A percentile compares a stretch with the other conserved stretches of the same genome.
These are phyloP conservation scores for Remersonia thermophila DNA, from an alignment of 2,329 filamentous ascomycete species.

Conservation along the genomic window DNA sequence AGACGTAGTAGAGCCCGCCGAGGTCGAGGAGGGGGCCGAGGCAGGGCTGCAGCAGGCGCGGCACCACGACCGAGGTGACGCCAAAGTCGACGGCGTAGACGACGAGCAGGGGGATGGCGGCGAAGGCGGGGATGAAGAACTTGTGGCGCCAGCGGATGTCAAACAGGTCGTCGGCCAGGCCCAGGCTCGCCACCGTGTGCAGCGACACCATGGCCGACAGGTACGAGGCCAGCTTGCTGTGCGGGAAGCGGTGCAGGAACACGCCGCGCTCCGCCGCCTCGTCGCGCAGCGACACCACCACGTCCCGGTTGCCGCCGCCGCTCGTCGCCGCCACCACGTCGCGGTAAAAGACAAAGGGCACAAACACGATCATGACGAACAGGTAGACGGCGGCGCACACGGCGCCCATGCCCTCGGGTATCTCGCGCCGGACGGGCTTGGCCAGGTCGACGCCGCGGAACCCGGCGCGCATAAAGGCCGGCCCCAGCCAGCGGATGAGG, in stretches of 20 bases:
- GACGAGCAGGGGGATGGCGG: slow-evolving; percentile 82
- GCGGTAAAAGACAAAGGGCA: slow-evolving; percentile 96
- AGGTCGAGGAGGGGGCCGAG: slow-evolving; percentile 78
- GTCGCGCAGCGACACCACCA: slow-evolving; percentile 64
- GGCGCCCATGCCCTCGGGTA: slow-evolving; percentile 93
- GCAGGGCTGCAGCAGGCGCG: slow-evolving; percentile 71
- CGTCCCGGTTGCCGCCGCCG: slow-evolving; percentile 82
- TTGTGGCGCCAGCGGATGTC: slow-evolving; percentile 99
- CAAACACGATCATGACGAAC: slow-evolving; percentile 77
- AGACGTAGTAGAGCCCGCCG: slow-evolving; percentile 75
- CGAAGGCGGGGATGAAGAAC: slow-evolving; percentile 91
- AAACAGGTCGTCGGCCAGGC: slow-evolving; percentile 90
- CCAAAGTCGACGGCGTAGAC: slow-evolving; percentile 99
- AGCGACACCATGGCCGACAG: slow-evolving; percentile 88
- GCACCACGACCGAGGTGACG: slow-evolving; percentile 89
- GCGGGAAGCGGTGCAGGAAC: slow-evolving; percentile 81
- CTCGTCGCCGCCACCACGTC: slow-evolving; percentile 93
- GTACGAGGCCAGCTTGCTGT: slow-evolving; percentile 93
- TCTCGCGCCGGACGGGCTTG: slow-evolving; percentile 55
- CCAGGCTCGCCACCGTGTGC: slow-evolving; percentile 80
- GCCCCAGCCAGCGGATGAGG: slow-evolving; percentile 86
- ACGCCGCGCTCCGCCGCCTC: slow-evolving; percentile 69
- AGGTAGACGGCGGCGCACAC: slow-evolving; percentile 89
- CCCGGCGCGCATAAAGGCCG: slow-evolving; percentile 76
- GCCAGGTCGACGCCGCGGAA: slow-evolving; percentile 83